Base-by-base conservation (phyloP, 1,284 basidiomycete species). In the Trichosporon ovoides region DNA sequence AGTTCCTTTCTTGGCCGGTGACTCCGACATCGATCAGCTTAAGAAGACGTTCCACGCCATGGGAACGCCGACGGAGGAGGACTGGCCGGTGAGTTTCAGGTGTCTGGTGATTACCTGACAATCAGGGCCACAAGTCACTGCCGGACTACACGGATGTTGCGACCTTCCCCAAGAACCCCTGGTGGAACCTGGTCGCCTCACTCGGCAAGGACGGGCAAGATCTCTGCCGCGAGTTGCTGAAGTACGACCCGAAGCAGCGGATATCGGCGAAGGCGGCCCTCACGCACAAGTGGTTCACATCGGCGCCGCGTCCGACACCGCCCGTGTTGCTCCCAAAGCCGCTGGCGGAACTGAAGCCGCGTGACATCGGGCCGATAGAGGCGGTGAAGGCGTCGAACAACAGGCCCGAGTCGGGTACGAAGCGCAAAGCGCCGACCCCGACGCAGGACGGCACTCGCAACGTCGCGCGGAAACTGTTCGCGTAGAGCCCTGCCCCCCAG, bases 21-120 rank as follows among this genome's bases (percentile, higher is more conserved):
- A 98, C 67, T 89, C 85, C 54, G 96, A 98, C 72, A 88, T 97
- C 81, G 94, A 97, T 71, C 96, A 98, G 74, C 79, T 99, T 24
- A 94, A 91, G 69, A 92, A 89, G 31, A 97, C 87, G 60, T 98
- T 96, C 74, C 86, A 88, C 38, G 95, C 95, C 0, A 82, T 98
- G 18, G 96, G 96, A 0, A 94, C 93, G 5, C 96, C 96, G 0
- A 90, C 90, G 0, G 93, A 98, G 69, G 86, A 90, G 54, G 94
- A 98, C 24, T 99, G 96, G 96, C 95, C 95, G 1, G 89, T 93
- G 76, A 58, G 83, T 73, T 18, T 9, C 24, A n/a, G n/a, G n/a
- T 35, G 2, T 24, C 35, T 18, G 46, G 52, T n/a, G 16, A 46
- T 2, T 16, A 49, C 43, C 57, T 56, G 37, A 53, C 50, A 19